A percentile compares a stretch with the other conserved stretches of the same genome.
Conservation (phyloP, 306 rosid genomes). For the Castanea crenata region DNA sequence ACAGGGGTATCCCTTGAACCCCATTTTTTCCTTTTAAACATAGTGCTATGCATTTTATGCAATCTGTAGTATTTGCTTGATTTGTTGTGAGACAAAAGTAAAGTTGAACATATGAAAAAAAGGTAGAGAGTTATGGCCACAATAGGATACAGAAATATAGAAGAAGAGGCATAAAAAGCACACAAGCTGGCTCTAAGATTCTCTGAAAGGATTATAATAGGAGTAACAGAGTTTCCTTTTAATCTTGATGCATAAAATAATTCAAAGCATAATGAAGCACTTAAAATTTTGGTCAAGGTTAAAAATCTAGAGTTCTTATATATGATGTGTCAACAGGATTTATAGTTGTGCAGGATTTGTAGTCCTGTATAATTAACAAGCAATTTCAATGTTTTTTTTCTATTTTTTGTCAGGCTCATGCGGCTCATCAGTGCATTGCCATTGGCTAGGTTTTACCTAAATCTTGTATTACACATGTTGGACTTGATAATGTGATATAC, state of each 20-base stretch:
- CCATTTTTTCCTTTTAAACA: background rate
- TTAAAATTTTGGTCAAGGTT: background rate
- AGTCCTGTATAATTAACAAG: background rate
- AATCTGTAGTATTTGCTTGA: background rate
- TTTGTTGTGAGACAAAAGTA: background rate
- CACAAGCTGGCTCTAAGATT: background rate
- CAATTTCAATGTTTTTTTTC: background rate
- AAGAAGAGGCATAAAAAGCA: background rate
- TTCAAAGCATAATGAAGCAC: background rate
- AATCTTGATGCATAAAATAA: background rate
- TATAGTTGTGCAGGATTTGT: background rate
- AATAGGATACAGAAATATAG: background rate
- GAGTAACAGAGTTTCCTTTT: background rate
- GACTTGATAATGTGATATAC: background rate
- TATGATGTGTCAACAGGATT: background rate
- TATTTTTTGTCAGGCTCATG: background rate
- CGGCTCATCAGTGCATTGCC: background rate
- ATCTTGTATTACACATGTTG: background rate
- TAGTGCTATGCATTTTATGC: background rate
- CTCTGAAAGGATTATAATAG: background rate
- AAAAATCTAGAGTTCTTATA: background rate
- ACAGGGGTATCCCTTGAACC: no score
- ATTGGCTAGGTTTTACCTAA: background rate
- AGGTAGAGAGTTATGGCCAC: background rate
- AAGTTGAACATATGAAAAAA: background rate